Conservation (phyloP, 129 eudicot genomes). For the Apium graveolens region DNA sequence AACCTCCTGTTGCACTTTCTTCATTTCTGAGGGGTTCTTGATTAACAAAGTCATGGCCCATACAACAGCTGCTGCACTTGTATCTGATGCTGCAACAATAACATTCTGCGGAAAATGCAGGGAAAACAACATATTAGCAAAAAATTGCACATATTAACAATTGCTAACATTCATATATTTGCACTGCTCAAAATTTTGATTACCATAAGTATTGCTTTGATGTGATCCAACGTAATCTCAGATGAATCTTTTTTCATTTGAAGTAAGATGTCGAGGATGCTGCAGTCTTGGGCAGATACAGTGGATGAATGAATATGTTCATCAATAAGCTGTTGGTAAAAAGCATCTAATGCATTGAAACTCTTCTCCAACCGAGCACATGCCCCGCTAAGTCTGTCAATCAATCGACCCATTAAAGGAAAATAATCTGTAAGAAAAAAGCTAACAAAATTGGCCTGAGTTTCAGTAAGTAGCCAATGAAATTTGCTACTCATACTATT, state of each 20-base stretch:
- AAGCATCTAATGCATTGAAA: neutral
- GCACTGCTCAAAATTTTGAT: neutral
- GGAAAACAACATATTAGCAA: neutral
- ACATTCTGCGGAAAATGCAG: neutral
- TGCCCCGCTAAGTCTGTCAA: slow-evolving; percentile 4
- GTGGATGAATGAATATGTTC: neutral
- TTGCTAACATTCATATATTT: too few species aligned
- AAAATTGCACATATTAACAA: neutral
- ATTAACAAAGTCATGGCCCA: slow-evolving; percentile 2
- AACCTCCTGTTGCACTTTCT: neutral
- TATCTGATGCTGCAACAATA: neutral
- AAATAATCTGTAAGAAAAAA: neutral
- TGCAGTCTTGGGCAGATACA: neutral
- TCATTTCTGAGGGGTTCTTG: neutral
- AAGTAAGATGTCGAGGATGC: neutral
- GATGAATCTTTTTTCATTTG: neutral
- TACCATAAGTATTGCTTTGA: slow-evolving; percentile 3
- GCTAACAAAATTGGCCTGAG: neutral
- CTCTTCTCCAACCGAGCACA: neutral
- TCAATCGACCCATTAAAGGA: neutral
- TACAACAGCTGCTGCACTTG: slow-evolving; percentile 4
- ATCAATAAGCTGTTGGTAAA: neutral
- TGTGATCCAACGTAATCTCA: neutral
- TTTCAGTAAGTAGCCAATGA: neutral
- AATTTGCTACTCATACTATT: neutral